A percentile compares a stretch with the other conserved stretches of the same genome.
Evolutionary conservation across 225 moss, liverwort and hornwort species (phyloP).

Genomic region (Lunularia cruciata): DNA sequence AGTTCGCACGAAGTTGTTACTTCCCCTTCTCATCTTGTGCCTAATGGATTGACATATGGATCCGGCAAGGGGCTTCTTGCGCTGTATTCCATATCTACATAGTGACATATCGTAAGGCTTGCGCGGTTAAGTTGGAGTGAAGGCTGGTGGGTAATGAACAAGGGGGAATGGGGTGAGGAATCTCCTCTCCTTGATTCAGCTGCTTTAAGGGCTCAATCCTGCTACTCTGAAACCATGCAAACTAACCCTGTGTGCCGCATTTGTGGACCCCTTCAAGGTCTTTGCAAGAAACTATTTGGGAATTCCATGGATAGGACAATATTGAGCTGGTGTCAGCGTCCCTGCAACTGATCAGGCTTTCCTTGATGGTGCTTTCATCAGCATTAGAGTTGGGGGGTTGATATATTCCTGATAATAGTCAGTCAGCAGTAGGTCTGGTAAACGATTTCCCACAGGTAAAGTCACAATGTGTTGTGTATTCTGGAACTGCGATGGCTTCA

Average conservation of each 20-base stretch:
- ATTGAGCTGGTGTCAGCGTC: slow-evolving; percentile 29
- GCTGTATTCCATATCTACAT: slow-evolving; percentile 18
- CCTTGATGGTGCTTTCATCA: slow-evolving; percentile 30
- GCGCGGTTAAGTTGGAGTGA: slow-evolving; percentile 22
- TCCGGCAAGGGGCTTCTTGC: slow-evolving; percentile 9
- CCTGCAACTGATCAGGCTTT: slow-evolving; percentile 15
- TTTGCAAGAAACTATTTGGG: slow-evolving; percentile 33
- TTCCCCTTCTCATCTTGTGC: slow-evolving; percentile 21
- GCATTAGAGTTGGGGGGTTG: slow-evolving; percentile 34
- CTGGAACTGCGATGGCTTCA: slow-evolving; percentile 45
- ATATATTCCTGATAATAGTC: slow-evolving; percentile 31
- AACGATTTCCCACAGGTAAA: slow-evolving; percentile 28
- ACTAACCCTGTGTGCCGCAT: slow-evolving; percentile 32
- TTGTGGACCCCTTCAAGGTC: slow-evolving; percentile 26
- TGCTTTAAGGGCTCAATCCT: slow-evolving; percentile 9
- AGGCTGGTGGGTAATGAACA: slow-evolving; percentile 12
- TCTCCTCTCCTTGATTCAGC: neutral
- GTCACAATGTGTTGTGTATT: slow-evolving; percentile 38
- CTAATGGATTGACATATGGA: slow-evolving; percentile 19
- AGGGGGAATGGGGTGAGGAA: slow-evolving; percentile 1
- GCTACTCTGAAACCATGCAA: slow-evolving; percentile 23
- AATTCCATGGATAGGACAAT: slow-evolving; percentile 37
- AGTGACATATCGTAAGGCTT: slow-evolving; percentile 18
- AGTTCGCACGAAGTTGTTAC: slow-evolving; percentile 18
- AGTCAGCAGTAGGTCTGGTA: slow-evolving; percentile 22